Conservation (phyloP, 2,329 filamentous ascomycete genomes). For the Graphilbum sp. region DNA sequence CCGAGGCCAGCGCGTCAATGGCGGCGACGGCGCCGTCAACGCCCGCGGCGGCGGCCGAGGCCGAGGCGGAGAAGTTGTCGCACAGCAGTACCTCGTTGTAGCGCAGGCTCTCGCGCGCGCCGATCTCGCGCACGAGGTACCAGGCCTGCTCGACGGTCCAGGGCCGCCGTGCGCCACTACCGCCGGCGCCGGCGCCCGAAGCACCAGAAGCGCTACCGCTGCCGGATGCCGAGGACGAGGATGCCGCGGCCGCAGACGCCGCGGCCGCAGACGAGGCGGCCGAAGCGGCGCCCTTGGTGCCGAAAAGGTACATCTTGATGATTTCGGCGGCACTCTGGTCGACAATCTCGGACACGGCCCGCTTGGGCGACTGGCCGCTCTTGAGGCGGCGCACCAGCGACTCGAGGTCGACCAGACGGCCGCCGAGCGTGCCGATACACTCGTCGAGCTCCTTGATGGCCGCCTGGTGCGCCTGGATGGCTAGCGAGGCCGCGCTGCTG, state of each 20-base stretch:
- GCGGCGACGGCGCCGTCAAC: constrained; percentile 48
- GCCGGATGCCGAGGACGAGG: background rate
- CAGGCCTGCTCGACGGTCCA: constrained; percentile 85
- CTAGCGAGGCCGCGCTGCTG: background rate
- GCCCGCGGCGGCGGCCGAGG: constrained; percentile 21
- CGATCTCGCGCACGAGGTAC: constrained; percentile 68
- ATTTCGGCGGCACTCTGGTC: constrained; percentile 81
- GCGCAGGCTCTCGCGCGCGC: constrained; percentile 44
- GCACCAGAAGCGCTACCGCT: background rate
- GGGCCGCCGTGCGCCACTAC: constrained; percentile 24
- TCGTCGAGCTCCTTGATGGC: constrained; percentile 59
- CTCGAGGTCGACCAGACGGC: constrained; percentile 88
- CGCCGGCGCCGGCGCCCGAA: background rate
- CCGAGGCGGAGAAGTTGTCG: constrained; percentile 51
- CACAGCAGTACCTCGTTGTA: constrained; percentile 78
- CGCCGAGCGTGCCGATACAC: constrained; percentile 69
- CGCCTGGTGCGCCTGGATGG: constrained; percentile 9
- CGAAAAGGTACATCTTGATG: constrained; percentile 78
- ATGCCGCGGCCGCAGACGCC: background rate
- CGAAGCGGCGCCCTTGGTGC: constrained; percentile 24
- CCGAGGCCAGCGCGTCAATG: constrained; percentile 64
- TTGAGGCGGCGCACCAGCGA: constrained; percentile 83
- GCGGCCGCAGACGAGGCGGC: background rate
- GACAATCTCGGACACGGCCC: constrained; percentile 77
- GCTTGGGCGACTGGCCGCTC: constrained; percentile 64